Conservation (phyloP, 345 rosid species). For the Excoecaria agallocha region DNA sequence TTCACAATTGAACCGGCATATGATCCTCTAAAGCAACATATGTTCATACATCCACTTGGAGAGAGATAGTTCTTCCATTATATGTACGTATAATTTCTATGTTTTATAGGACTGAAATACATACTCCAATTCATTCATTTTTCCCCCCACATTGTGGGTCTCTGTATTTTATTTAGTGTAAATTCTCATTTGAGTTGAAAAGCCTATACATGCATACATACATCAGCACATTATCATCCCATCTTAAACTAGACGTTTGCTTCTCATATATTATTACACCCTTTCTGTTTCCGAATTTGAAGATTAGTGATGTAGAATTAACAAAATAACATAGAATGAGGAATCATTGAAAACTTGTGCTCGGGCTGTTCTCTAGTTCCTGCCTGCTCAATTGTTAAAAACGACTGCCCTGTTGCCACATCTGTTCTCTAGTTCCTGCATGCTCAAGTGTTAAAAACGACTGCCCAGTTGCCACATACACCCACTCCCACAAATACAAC, state of each 20-base stretch:
- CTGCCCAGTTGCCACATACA: neutral
- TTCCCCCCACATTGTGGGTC: constrained; percentile 30
- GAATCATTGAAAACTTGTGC: neutral
- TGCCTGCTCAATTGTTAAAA: neutral
- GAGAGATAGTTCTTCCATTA: constrained; percentile 12
- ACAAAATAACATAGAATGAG: neutral
- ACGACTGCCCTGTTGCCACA: neutral
- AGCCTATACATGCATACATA: constrained; percentile 6
- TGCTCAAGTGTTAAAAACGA: neutral
- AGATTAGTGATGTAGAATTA: neutral
- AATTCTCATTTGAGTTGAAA: constrained; percentile 19
- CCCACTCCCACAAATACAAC: neutral
- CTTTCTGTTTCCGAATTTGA: neutral
- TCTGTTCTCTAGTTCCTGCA: too few relatives aligned
- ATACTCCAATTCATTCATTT: constrained; percentile 43
- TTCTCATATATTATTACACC: neutral
- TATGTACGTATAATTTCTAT: constrained; percentile 21
- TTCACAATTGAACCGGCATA: constrained; percentile 2
- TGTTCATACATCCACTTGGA: neutral
- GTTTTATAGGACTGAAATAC: constrained; percentile 11
- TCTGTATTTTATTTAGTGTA: constrained; percentile 31
- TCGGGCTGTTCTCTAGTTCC: too few relatives aligned
- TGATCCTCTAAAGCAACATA: constrained; percentile 7
- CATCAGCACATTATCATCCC: neutral
- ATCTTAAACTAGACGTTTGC: neutral